A percentile compares a stretch with the other conserved stretches of the same genome.
Evolutionary conservation across 768 basidiomycete species (phyloP).

Genomic region (Serendipita vermifera): DNA sequence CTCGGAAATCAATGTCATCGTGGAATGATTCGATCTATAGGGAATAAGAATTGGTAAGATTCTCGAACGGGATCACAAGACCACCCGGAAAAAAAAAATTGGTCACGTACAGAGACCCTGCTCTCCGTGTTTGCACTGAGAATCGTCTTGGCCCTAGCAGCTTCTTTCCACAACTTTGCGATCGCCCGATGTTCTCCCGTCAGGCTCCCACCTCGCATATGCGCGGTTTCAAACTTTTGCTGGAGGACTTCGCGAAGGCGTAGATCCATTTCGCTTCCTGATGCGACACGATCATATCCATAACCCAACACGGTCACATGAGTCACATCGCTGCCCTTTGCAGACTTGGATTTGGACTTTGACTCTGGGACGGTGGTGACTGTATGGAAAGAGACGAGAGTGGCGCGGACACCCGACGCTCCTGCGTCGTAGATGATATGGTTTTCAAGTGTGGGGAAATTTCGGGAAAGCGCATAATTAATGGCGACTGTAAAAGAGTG

Average conservation of each 20-base stretch:
- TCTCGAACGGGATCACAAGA: too few relatives aligned
- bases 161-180: constrained; percentile 92
- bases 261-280: constrained; percentile 78
- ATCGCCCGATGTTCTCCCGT: constrained; percentile 67
- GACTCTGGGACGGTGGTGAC: constrained; percentile 19
- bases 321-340: constrained; percentile 37
- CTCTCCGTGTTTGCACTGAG: constrained; percentile 87
- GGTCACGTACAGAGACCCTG: constrained; percentile 43
- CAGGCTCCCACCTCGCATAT: constrained; percentile 27
- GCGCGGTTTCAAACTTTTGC: constrained; percentile 57
- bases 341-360: constrained; percentile 31
- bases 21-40: constrained; percentile 71
- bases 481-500: constrained; percentile 47
- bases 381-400: constrained; percentile 52
- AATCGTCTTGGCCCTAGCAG: constrained; percentile 78
- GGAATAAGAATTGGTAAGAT: background rate
- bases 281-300: constrained; percentile 62
- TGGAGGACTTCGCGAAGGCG: constrained; percentile 70
- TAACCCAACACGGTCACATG: constrained; percentile 67
- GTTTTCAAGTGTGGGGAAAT: constrained; percentile 65
- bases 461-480: constrained; percentile 95
- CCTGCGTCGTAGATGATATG: constrained; percentile 95
- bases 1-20: constrained; percentile 81
- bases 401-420: constrained; percentile 66
- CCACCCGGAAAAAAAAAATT: too few relatives aligned